phyloP scores from a whole-genome alignment of 257 asterid genomes.

The Nicotiana attenuata region DNA sequence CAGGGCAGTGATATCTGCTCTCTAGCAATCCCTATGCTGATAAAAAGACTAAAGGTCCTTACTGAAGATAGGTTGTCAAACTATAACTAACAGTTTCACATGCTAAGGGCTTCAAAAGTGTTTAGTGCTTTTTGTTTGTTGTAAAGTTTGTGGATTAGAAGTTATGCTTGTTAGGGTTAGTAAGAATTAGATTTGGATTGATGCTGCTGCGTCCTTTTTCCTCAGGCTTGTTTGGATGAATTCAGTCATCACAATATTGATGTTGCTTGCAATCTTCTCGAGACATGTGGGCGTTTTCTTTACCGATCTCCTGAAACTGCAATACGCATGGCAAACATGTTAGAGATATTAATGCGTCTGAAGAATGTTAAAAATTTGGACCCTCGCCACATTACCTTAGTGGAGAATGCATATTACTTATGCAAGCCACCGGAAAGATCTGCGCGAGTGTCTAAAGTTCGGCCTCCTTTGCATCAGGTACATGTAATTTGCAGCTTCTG shows the following conservation, averaged over 20 bases:
- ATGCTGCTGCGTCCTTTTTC: neutral
- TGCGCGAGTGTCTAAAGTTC: slow-evolving; percentile 92
- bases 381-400: slow-evolving; percentile 96
- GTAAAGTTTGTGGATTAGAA: neutral
- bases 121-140: neutral
- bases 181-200: slow-evolving; percentile 3
- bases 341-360: slow-evolving; percentile 95
- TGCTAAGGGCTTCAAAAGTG: slow-evolving; percentile 7
- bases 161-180: neutral
- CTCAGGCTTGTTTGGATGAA: slow-evolving; percentile 95
- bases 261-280: slow-evolving; percentile 98
- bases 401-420: slow-evolving; percentile 96
- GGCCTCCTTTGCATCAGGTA: slow-evolving; percentile 97
- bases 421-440: slow-evolving; percentile 99
- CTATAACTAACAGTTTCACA: neutral
- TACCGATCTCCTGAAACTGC: slow-evolving; percentile 94
- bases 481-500: slow-evolving; percentile 10
- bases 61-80: neutral
- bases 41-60: neutral
- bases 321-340: slow-evolving; percentile 94
- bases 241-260: slow-evolving; percentile 95
- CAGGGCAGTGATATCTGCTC: neutral
- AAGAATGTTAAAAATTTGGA: slow-evolving; percentile 97
- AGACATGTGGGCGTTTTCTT: slow-evolving; percentile 98
- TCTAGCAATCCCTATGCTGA: neutral